These are phyloP conservation scores for Nannizziopsis barbatae DNA, from an alignment of 2,329 filamentous ascomycete species.

Conservation along the genomic window DNA sequence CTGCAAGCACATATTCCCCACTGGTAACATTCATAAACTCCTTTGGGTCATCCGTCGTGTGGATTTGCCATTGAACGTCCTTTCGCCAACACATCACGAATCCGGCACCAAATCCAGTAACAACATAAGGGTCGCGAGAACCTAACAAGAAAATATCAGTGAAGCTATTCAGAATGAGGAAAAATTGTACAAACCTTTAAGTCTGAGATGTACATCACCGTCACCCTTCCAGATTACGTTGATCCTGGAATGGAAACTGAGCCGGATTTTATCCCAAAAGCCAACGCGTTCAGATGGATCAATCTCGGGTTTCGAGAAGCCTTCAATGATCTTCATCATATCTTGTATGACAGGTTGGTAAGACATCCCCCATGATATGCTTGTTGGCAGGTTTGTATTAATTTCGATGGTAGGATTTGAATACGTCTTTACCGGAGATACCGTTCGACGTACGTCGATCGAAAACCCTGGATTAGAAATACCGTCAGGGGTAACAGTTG, in stretches of 20 bases:
- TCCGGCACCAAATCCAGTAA: slow-evolving; percentile 84
- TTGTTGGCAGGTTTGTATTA: slow-evolving; percentile 81
- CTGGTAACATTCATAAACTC: slow-evolving; percentile 94
- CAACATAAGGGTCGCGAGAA: slow-evolving; percentile 80
- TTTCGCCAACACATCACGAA: slow-evolving; percentile 99
- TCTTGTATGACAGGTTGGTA: slow-evolving; percentile 98
- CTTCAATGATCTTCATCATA: slow-evolving; percentile 99
- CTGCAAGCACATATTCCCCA: slow-evolving; percentile 84
- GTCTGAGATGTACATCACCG: slow-evolving; percentile 82
- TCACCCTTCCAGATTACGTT: slow-evolving; percentile 87
- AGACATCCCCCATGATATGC: slow-evolving; percentile 92
- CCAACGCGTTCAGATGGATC: slow-evolving; percentile 89
- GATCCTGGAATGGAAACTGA: slow-evolving; percentile 87
- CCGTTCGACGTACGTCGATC: slow-evolving; percentile 78
- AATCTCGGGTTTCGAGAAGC: slow-evolving; percentile 88
- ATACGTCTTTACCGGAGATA: slow-evolving; percentile 91
- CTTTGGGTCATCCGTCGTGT: slow-evolving; percentile 73
- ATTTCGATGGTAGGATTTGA: slow-evolving; percentile 87
- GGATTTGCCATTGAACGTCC: slow-evolving; percentile 78
- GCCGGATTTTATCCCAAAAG: slow-evolving; percentile 96
- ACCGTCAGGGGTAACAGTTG: slow-evolving; percentile 47
- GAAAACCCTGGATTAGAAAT: slow-evolving; percentile 55
- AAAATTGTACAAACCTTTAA: slow-evolving; percentile 55
- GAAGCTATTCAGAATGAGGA: slow-evolving; percentile 11
- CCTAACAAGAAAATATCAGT: slow-evolving; percentile 28